Conservation (phyloP, 2,329 filamentous ascomycete species). For the Cladosporium austrohemisphaericum region DNA sequence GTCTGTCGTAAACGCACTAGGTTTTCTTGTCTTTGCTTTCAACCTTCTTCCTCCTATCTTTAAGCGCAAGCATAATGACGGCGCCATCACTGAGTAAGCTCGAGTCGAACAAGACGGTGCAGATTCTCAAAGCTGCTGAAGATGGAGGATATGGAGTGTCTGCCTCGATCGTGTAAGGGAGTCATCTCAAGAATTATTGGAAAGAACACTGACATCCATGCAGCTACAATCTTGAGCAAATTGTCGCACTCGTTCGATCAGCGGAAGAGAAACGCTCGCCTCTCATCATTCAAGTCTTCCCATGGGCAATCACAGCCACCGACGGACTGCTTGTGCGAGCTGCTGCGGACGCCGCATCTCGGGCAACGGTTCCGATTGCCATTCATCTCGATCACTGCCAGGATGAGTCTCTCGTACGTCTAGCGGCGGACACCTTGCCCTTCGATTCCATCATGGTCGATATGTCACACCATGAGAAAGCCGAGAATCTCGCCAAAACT, state of each 20-base stretch:
- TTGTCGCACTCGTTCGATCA: conserved; percentile 25
- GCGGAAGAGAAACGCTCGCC: conserved; percentile 27
- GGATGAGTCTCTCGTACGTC: conserved; percentile 20
- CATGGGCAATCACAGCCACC: conserved; percentile 27
- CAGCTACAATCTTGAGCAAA: conserved; percentile 26
- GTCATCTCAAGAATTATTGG: too few relatives aligned
- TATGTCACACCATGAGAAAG: conserved; percentile 32
- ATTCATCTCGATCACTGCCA: conserved; percentile 31
- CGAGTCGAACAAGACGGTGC: not conserved
- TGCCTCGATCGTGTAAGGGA: conserved; percentile 4
- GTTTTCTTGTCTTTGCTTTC: too few relatives aligned
- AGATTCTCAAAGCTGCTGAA: conserved; percentile 7
- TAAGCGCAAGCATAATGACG: not conserved
- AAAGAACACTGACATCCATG: not conserved
- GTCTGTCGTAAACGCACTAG: too few relatives aligned
- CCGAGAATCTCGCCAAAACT: conserved; percentile 29
- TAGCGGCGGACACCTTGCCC: conserved; percentile 20
- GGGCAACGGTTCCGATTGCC: conserved; percentile 26
- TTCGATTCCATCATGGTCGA: conserved; percentile 35
- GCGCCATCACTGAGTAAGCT: not conserved
- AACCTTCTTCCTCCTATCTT: too few relatives aligned
- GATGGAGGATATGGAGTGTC: conserved; percentile 4
- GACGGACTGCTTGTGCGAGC: conserved; percentile 26
- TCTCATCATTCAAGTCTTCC: conserved; percentile 29
- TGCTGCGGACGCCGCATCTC: conserved; percentile 22